Evolutionary conservation across 176 grass and related monocot species (phyloP).

Genomic region (Aechmea fasciata): DNA sequence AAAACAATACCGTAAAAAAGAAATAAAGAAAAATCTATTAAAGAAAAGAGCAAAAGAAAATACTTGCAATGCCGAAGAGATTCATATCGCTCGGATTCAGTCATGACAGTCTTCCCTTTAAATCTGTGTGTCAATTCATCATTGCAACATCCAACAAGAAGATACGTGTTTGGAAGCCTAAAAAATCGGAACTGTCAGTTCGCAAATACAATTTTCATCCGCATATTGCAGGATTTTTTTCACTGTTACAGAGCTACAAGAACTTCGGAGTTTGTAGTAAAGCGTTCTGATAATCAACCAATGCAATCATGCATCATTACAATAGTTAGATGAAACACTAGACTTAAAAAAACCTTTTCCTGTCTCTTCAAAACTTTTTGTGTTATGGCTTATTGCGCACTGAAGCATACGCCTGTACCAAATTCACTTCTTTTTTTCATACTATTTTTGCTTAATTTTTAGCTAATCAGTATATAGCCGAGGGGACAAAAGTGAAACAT

Average conservation of each 20-base stretch:
- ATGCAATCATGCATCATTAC: too few relatives aligned
- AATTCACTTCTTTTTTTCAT: too few relatives aligned
- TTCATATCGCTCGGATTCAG: constrained; percentile 68
- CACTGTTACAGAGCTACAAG: neutral
- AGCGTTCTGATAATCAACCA: too few relatives aligned
- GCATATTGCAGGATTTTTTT: neutral
- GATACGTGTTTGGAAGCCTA: constrained; percentile 81
- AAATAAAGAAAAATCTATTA: neutral
- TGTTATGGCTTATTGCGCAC: too few relatives aligned
- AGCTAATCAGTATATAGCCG: too few relatives aligned
- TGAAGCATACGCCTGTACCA: too few relatives aligned
- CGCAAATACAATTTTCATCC: constrained; percentile 14
- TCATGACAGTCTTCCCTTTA: constrained; percentile 93
- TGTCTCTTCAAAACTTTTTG: too few relatives aligned
- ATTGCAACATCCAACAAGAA: constrained; percentile 83
- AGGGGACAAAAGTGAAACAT: too few relatives aligned
- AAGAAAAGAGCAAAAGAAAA: neutral
- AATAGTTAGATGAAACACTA: too few relatives aligned
- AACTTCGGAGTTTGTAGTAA: neutral
- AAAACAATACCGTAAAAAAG: neutral
- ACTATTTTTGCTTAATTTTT: too few relatives aligned
- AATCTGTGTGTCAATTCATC: constrained; percentile 70
- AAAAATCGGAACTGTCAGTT: constrained; percentile 9
- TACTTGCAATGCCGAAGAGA: constrained; percentile 98
- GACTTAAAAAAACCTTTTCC: too few relatives aligned